A percentile compares a stretch with the other conserved stretches of the same genome.
These are phyloP conservation scores for Exophiala spinifera DNA, from an alignment of 2,329 filamentous ascomycete species.

Conservation along the genomic window DNA sequence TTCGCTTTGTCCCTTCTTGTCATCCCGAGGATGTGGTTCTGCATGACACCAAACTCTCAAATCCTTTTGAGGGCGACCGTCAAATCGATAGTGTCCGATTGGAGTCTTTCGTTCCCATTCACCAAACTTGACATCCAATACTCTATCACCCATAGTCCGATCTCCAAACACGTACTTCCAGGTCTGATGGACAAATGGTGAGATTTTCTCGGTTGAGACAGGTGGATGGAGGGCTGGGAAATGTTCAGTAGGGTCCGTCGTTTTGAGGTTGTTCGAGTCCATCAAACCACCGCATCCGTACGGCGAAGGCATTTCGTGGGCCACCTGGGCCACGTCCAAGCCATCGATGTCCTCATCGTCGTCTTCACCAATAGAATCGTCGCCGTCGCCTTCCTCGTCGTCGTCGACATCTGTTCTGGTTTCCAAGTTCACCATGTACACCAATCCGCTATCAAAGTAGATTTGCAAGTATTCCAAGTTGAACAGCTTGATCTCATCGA, in stretches of 20 bases:
- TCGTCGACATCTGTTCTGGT: background rate
- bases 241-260: background rate
- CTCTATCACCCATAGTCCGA: conserved; percentile 8
- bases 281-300: conserved; percentile 5
- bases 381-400: background rate
- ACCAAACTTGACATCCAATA: conserved; percentile 24
- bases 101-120: conserved; percentile 21
- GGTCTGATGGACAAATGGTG: conserved; percentile 4
- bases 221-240: conserved; percentile 10
- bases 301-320: background rate
- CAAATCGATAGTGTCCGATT: background rate
- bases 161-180: conserved; percentile 24
- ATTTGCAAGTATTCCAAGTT: conserved; percentile 22
- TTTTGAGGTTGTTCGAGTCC: background rate
- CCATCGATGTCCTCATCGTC: background rate
- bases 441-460: conserved; percentile 21
- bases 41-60: conserved; percentile 12
- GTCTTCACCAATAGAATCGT: background rate
- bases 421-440: background rate
- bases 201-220: conserved; percentile 8
- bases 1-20: conserved; percentile 11
- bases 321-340: too few relatives aligned
- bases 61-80: conserved; percentile 3
- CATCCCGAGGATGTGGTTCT: conserved; percentile 22
- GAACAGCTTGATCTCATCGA: conserved; percentile 16